Conservation (phyloP, 352 stramenopile species). For the Phytopythium kandeliae region DNA sequence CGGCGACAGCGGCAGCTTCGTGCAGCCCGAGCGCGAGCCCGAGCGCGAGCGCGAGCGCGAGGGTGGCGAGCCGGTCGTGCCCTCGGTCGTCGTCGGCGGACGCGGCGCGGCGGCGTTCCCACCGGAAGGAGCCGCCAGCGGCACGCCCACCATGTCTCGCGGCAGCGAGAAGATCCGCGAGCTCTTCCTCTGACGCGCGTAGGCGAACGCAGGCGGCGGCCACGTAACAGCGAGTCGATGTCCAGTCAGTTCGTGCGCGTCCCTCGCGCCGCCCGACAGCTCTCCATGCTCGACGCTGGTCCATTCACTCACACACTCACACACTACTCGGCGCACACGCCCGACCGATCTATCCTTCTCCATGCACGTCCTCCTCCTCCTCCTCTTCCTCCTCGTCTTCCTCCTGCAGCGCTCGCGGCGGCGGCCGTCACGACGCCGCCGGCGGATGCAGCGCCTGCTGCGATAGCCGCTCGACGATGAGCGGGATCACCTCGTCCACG, state of each 20-base stretch:
- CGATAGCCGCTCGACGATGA: slow-evolving; percentile 25
- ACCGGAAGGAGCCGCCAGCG: slow-evolving; percentile 15
- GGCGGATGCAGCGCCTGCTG: slow-evolving; percentile 8
- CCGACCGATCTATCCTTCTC: no score
- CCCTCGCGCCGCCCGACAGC: no score
- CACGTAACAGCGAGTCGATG: no score
- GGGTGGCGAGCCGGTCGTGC: slow-evolving; percentile 1
- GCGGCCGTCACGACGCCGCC: background rate
- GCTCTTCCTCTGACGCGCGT: slow-evolving; percentile 24
- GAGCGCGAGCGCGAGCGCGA: slow-evolving; percentile 19
- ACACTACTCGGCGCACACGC: no score
- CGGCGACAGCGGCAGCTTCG: slow-evolving; percentile 14
- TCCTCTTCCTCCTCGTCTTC: no score
- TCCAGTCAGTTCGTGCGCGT: no score
- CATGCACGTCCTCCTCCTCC: no score
- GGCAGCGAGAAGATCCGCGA: slow-evolving; percentile 26
- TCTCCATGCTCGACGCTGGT: no score
- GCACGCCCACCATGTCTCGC: slow-evolving; percentile 7
- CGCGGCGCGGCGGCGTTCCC: slow-evolving; percentile 9
- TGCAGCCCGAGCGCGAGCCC: slow-evolving; percentile 30
- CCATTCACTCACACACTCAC: no score
- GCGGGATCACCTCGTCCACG: slow-evolving; percentile 16
- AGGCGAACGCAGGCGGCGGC: no score
- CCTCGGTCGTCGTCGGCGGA: slow-evolving; percentile 4
- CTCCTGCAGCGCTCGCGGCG: no score